Percentiles rank a stretch among this genome's conserved stretches.
Conservation (phyloP, 2,329 filamentous ascomycete genomes). For the Aspergillus sp. region DNA sequence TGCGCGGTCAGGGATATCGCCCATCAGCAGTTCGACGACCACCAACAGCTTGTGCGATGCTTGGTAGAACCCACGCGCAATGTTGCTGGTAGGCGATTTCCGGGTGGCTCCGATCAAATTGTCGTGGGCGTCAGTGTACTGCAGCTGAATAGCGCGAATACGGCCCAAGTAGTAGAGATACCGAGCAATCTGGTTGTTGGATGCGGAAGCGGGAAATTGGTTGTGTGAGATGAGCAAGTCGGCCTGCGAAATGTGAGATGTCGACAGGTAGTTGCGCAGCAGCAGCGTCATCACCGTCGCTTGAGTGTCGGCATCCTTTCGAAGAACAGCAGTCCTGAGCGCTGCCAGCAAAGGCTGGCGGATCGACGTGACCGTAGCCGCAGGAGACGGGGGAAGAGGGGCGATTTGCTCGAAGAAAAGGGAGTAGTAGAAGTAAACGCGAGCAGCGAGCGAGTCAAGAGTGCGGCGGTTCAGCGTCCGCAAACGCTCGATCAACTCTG, state of each 20-base stretch:
- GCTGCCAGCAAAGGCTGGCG: slow-evolving; percentile 80
- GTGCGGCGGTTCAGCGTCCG: slow-evolving; percentile 88
- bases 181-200: slow-evolving; percentile 95
- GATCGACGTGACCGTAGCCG: slow-evolving; percentile 79
- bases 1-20: slow-evolving; percentile 91
- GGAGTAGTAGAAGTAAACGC: slow-evolving; percentile 97
- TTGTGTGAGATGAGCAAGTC: slow-evolving; percentile 94
- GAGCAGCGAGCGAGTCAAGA: slow-evolving; percentile 84
- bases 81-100: slow-evolving; percentile 84
- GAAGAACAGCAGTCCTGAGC: slow-evolving; percentile 86
- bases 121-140: slow-evolving; percentile 94
- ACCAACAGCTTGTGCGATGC: slow-evolving; percentile 93
- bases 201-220: slow-evolving; percentile 85
- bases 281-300: slow-evolving; percentile 91
- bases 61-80: slow-evolving; percentile 90
- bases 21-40: slow-evolving; percentile 95
- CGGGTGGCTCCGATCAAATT: slow-evolving; percentile 88
- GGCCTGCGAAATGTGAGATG: slow-evolving; percentile 93
- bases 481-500: slow-evolving; percentile 73
- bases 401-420: slow-evolving; percentile 89
- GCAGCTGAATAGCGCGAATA: slow-evolving; percentile 91
- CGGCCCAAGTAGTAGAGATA: slow-evolving; percentile 97
- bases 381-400: slow-evolving; percentile 79
- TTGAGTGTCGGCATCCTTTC: slow-evolving; percentile 96
- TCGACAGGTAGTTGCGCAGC: slow-evolving; percentile 90